phyloP scores from a whole-genome alignment of 2,329 filamentous ascomycete species.

The Sphaerulina musiva region DNA sequence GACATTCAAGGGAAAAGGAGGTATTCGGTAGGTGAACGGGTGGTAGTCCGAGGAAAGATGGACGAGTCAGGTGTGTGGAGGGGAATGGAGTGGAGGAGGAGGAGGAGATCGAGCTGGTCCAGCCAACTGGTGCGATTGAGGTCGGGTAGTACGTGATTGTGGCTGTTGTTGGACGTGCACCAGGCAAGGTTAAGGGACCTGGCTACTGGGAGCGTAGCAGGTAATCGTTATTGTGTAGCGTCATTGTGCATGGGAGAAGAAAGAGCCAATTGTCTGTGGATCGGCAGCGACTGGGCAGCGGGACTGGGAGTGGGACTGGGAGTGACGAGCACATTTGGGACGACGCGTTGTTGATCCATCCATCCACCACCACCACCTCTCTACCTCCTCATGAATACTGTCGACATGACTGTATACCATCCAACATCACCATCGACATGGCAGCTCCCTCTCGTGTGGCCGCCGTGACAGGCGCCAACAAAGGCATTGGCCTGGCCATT shows the following conservation, averaged over 20 bases:
- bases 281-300: neutral
- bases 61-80: neutral
- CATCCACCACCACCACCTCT: too few species aligned
- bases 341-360: neutral
- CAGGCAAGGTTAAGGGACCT: too few species aligned
- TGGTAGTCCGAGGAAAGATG: too few species aligned
- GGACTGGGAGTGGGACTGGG: neutral
- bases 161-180: conserved; percentile 1
- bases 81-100: neutral
- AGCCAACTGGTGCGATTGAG: conserved; percentile 1
- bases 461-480: conserved; percentile 51
- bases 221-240: conserved; percentile 4
- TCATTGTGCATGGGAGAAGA: conserved; percentile 5
- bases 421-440: conserved; percentile 18
- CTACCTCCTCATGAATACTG: neutral
- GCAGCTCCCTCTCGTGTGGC: conserved; percentile 38
- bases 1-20: conserved; percentile 12
- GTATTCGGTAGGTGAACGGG: neutral
- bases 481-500: conserved; percentile 45
- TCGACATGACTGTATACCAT: neutral
- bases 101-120: conserved; percentile 10
- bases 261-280: neutral
- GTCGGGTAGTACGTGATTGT: neutral
- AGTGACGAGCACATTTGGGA: conserved; percentile 2
- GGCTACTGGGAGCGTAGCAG: neutral